Base-by-base conservation (phyloP, 352 stramenopile species). In the Plasmopara muralis region DNA sequence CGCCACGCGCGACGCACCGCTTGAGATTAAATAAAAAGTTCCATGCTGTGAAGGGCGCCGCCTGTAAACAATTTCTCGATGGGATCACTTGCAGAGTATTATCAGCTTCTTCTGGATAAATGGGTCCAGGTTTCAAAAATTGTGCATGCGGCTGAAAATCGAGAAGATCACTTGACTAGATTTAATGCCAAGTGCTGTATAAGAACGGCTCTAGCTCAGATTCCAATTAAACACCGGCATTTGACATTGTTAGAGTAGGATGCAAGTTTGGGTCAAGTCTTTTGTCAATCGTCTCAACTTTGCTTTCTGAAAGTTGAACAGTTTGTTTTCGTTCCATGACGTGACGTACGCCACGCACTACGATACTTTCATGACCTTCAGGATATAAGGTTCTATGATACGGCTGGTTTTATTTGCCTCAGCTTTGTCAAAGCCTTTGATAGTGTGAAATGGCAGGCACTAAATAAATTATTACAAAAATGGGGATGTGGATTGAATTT, bases 391-490 rank as follows among this genome's bases (percentile, higher is more conserved):
- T 25, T n/a, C 20, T 0, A 13, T 5, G 5, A 29, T 28, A 20
- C 37, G 2, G 47, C 38, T 8, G 47, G 47, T 2, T 20, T 37
- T 6, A 33, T 54, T 10, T 40, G 25, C 28, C 38, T 54, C 6
- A 25, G 47, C 28, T 47, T 47, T 16, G 38, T 18, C 0, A 46
- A 54, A 33, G 47, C 47, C 1, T 41, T 54, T 28, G 47, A 54
- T 16, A 54, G 38, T 54, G 38, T 47, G 14, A 46, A 47, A 8
- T 47, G 47, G 47, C 28, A 38, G 13, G 47, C 28, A 2, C 14
- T 54, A 9, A 20, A 46, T 16, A 0, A 45, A 4, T 13, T 40
- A 4, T 37, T 47, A n/a, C 9, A 15, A 30, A 31, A 12, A 33
- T 20, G 47, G 47, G 38, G 5, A 47, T 47, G n/a, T 33, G 25